Conservation (phyloP, 768 basidiomycete species). For the Pleurotus sapidus region DNA sequence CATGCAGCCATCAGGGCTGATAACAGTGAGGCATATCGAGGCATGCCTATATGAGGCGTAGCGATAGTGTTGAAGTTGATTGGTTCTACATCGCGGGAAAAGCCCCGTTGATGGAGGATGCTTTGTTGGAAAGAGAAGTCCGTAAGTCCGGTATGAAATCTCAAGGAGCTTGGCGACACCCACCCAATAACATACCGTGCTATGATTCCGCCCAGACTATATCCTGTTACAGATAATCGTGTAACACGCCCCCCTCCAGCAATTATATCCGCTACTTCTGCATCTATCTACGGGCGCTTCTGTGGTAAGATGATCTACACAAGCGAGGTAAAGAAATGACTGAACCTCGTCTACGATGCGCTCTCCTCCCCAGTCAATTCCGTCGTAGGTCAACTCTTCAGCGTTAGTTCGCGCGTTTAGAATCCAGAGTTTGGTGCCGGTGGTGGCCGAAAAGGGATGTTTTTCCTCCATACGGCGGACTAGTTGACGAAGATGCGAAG, state of each 20-base stretch:
- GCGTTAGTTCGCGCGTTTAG: not conserved
- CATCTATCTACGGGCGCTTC: not conserved
- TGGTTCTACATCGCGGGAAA: constrained; percentile 53
- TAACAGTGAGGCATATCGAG: constrained; percentile 40
- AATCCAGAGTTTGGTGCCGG: constrained; percentile 7
- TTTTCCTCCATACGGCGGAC: constrained; percentile 36
- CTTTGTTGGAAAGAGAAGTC: not conserved
- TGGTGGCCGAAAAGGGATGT: constrained; percentile 14
- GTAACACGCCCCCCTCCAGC: not conserved
- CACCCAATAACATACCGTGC: constrained; percentile 6
- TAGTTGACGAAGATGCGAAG: constrained; percentile 44
- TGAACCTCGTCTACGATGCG: constrained; percentile 5
- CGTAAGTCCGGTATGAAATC: not conserved
- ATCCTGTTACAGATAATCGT: not conserved
- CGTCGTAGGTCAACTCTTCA: constrained; percentile 2
- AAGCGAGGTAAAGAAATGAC: constrained; percentile 11
- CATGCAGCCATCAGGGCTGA: constrained; percentile 39
- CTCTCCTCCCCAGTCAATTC: constrained; percentile 6
- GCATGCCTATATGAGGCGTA: constrained; percentile 61
- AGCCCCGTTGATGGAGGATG: constrained; percentile 18
- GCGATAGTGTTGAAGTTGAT: constrained; percentile 66
- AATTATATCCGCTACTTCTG: not conserved
- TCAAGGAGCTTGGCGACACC: not conserved
- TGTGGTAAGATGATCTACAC: no score
- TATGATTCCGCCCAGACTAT: constrained; percentile 2